phyloP scores from a whole-genome alignment of 2,329 filamentous ascomycete genomes.

The Diplodia sapinea region DNA sequence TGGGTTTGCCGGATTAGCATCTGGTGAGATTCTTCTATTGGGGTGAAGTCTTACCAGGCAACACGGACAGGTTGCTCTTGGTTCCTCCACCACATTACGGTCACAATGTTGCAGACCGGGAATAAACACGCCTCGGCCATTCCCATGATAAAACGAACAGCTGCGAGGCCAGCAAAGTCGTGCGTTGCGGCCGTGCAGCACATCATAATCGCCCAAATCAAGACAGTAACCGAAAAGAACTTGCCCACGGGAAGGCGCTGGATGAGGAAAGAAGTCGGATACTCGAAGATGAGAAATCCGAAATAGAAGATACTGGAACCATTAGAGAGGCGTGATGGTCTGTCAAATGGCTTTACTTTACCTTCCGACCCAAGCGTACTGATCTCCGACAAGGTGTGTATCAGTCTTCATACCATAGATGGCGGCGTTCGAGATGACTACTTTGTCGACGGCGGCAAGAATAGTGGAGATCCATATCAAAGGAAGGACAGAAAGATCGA shows the following conservation, averaged over 20 bases:
- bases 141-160: conserved; percentile 27
- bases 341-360: not conserved
- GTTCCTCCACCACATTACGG: conserved; percentile 28
- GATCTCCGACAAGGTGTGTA: conserved; percentile 36
- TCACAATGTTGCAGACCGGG: conserved; percentile 22
- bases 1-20: not conserved
- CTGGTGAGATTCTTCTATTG: rapidly evolving
- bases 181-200: conserved; percentile 34
- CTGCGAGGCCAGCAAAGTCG: conserved; percentile 33
- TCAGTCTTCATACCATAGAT: conserved; percentile 39
- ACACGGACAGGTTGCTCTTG: conserved; percentile 11
- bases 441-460: conserved; percentile 53
- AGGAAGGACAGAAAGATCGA: conserved; percentile 18
- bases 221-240: conserved; percentile 34
- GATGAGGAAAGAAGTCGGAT: conserved; percentile 35
- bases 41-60: conserved; percentile 9
- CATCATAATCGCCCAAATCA: conserved; percentile 36
- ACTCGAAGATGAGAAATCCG: conserved; percentile 37
- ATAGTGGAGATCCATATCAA: conserved; percentile 18
- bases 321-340: not conserved
- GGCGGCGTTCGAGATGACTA: conserved; percentile 36
- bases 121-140: conserved; percentile 22
- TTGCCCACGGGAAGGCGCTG: conserved; percentile 38
- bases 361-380: conserved; percentile 38
- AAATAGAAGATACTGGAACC: conserved; percentile 35